A percentile compares a stretch with the other conserved stretches of the same genome.
phyloP scores from a whole-genome alignment of 495 filamentous ascomycete genomes.

The Penicillium pulvis region DNA sequence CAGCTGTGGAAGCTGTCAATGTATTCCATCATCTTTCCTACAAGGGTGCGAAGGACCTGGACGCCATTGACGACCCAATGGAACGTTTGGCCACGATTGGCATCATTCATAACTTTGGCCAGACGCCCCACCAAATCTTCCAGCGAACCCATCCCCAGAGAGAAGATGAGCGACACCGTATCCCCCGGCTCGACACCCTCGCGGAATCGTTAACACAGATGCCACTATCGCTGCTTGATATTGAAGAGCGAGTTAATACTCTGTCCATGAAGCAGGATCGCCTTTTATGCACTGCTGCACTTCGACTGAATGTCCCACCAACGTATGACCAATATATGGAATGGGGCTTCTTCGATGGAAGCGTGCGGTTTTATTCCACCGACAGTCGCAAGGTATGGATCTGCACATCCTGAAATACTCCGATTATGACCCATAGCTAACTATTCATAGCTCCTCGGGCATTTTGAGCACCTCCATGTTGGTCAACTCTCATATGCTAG shows the following conservation, averaged over 20 bases:
- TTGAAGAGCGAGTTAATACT: conserved; percentile 75
- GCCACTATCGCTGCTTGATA: conserved; percentile 79
- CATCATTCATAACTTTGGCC: conserved; percentile 98
- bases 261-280: conserved; percentile 85
- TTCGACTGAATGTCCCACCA: conserved; percentile 84
- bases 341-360: conserved; percentile 94
- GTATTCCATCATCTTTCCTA: conserved; percentile 96
- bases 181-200: conserved; percentile 72
- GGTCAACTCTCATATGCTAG: conserved; percentile 78
- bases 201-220: conserved; percentile 77
- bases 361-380: conserved; percentile 82
- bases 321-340: conserved; percentile 88
- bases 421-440: conserved; percentile 12
- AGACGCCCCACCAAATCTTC: conserved; percentile 95
- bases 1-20: conserved; percentile 87
- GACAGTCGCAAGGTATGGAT: conserved; percentile 66
- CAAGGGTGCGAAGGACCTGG: conserved; percentile 88
- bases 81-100: conserved; percentile 85
- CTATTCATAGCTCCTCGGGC: conserved; percentile 59
- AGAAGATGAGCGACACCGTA: conserved; percentile 63
- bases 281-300: conserved; percentile 78
- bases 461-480: conserved; percentile 91
- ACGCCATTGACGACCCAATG: conserved; percentile 84
- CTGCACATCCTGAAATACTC: neutral
- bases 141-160: conserved; percentile 71